Conservation (phyloP, 352 stramenopile species). For the Globisporangium viniferum region DNA sequence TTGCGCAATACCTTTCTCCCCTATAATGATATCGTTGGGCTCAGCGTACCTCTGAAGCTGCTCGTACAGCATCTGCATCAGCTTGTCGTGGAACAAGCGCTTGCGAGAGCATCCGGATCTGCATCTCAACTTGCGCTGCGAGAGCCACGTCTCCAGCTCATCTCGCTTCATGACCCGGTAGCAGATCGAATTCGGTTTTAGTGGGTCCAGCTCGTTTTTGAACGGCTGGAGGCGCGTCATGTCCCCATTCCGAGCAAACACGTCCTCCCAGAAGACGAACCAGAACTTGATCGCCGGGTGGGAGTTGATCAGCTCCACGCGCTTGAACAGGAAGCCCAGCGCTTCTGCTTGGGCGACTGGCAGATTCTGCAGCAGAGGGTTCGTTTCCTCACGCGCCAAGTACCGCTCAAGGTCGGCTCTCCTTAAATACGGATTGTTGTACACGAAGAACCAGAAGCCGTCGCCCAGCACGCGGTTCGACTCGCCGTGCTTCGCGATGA, state of each 20-base stretch:
- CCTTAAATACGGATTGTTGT: constrained; percentile 30
- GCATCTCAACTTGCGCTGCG: constrained; percentile 3
- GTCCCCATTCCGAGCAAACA: constrained; percentile 14
- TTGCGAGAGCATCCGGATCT: background rate
- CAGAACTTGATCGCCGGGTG: constrained; percentile 32
- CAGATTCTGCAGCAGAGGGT: constrained; percentile 21
- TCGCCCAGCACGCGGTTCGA: constrained; percentile 34
- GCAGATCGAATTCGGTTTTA: constrained; percentile 7
- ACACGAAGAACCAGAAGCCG: constrained; percentile 51
- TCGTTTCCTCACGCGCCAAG: constrained; percentile 24
- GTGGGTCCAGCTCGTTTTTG: constrained; percentile 8
- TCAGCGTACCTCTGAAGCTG: background rate
- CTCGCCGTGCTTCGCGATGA: constrained; percentile 20
- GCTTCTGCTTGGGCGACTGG: constrained; percentile 15
- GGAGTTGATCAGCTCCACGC: constrained; percentile 28
- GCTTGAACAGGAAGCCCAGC: constrained; percentile 36
- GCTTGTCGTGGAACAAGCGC: constrained; percentile 9
- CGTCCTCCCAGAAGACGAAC: constrained; percentile 27
- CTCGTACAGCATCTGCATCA: constrained; percentile 10
- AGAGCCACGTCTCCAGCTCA: constrained; percentile 10
- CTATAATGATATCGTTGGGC: too few species aligned
- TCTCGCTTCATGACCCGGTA: constrained; percentile 13
- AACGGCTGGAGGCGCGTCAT: constrained; percentile 10
- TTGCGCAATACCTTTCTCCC: too few species aligned
- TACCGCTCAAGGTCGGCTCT: constrained; percentile 25